A percentile compares a stretch with the other conserved stretches of the same genome.
phyloP scores from a whole-genome alignment of 2,329 filamentous ascomycete genomes.

The Metarhizium album region DNA sequence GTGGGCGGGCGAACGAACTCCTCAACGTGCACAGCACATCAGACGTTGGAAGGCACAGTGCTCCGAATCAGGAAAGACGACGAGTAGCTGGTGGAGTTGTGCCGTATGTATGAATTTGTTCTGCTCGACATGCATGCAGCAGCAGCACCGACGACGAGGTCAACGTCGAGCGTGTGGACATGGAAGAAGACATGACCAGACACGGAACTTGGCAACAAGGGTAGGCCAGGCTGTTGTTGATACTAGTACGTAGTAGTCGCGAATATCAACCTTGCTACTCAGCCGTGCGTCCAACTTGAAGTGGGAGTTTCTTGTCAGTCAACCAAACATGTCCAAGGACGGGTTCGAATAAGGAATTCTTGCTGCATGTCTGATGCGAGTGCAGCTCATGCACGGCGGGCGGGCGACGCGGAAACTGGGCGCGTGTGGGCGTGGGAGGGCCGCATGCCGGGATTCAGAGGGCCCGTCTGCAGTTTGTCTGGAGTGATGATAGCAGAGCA shows the following conservation, averaged over 20 bases:
- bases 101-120: not conserved
- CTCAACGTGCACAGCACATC: slow-evolving; percentile 5
- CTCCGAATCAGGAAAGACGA: not conserved
- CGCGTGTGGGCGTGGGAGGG: not conserved
- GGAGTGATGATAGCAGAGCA: not conserved
- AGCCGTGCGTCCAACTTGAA: not conserved
- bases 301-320: not conserved
- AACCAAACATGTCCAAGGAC: not conserved
- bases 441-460: not conserved
- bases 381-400: slow-evolving; percentile 5
- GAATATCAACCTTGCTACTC: not conserved
- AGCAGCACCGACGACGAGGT: not conserved
- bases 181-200: not conserved
- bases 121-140: not conserved
- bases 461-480: not conserved
- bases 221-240: not conserved
- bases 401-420: slow-evolving; percentile 1
- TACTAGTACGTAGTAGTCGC: not conserved
- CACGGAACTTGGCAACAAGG: not conserved
- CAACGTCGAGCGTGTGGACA: not conserved
- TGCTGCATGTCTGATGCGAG: slow-evolving; percentile 6
- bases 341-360: slow-evolving; percentile 4
- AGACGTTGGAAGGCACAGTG: not conserved
- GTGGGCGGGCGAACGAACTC: slow-evolving; percentile 1
- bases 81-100: not conserved